A percentile compares a stretch with the other conserved stretches of the same genome.
Conservation (phyloP, 2,329 filamentous ascomycete species). For the Furcasterigmium sp. region DNA sequence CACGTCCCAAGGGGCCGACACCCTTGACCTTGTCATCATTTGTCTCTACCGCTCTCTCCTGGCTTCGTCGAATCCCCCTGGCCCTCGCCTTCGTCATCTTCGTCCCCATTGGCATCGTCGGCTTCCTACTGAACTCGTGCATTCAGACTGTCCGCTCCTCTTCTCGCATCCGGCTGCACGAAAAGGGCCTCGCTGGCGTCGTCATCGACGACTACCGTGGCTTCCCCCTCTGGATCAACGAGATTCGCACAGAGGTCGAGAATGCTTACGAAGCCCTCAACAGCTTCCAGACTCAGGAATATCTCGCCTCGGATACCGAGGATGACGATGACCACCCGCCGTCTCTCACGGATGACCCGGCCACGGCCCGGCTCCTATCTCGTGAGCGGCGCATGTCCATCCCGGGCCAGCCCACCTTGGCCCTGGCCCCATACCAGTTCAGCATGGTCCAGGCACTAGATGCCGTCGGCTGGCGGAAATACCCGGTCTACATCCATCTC, state of each 20-base stretch:
- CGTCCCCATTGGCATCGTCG: constrained; percentile 64
- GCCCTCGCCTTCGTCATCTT: constrained; percentile 62
- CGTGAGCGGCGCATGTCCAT: constrained; percentile 34
- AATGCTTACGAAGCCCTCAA: constrained; percentile 71
- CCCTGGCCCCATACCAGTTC: constrained; percentile 76
- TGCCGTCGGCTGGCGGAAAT: constrained; percentile 57
- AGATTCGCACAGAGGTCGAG: constrained; percentile 71
- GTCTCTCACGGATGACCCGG: constrained; percentile 24
- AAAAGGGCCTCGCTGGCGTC: constrained; percentile 63
- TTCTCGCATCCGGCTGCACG: constrained; percentile 70
- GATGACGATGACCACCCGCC: constrained; percentile 40
- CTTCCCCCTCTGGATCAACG: constrained; percentile 69
- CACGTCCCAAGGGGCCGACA: constrained; percentile 28
- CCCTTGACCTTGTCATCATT: constrained; percentile 24
- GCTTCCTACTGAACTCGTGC: constrained; percentile 70
- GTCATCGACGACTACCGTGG: constrained; percentile 63
- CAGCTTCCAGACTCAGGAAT: constrained; percentile 64
- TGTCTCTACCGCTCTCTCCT: constrained; percentile 23
- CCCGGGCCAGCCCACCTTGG: constrained; percentile 62
- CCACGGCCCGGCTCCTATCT: constrained; percentile 31
- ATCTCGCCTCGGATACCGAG: constrained; percentile 52
- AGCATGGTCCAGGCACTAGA: constrained; percentile 77
- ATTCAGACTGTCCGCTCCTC: constrained; percentile 73
- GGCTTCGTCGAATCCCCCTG: constrained; percentile 54
- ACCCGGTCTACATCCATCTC: constrained; percentile 70